These are phyloP conservation scores for Fusarium sp. DNA, from an alignment of 2,329 filamentous ascomycete genomes.

Conservation along the genomic window DNA sequence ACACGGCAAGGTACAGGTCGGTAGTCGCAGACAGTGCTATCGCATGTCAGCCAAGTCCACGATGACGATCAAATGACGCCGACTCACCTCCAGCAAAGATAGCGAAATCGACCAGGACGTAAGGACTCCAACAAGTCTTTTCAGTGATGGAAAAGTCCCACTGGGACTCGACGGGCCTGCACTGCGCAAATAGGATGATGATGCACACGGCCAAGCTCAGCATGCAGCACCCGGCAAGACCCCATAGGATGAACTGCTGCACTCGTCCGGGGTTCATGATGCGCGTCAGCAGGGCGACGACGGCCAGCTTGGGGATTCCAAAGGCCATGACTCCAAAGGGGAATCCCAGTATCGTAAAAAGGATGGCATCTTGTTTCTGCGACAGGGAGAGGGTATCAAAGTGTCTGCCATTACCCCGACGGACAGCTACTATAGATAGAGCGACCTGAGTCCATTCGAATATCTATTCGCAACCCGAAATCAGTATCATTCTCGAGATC, in stretches of 20 bases:
- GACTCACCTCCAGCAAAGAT: slow-evolving; percentile 54
- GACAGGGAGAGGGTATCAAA: slow-evolving; percentile 44
- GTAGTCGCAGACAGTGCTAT: slow-evolving; percentile 50
- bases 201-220: slow-evolving; percentile 50
- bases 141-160: slow-evolving; percentile 53
- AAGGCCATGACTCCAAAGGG: slow-evolving; percentile 54
- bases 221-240: slow-evolving; percentile 46
- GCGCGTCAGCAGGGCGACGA: slow-evolving; percentile 52
- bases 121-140: slow-evolving; percentile 49
- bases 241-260: slow-evolving; percentile 53
- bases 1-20: slow-evolving; percentile 58
- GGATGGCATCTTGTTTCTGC: slow-evolving; percentile 46
- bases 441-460: slow-evolving; percentile 49
- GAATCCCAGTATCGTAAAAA: slow-evolving; percentile 53
- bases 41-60: background rate
- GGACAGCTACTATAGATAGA: slow-evolving; percentile 50
- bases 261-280: slow-evolving; percentile 51
- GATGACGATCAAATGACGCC: accelerated
- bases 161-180: slow-evolving; percentile 51
- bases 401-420: slow-evolving; percentile 55
- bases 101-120: slow-evolving; percentile 53
- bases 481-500: background rate
- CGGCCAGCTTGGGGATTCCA: slow-evolving; percentile 55
- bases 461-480: slow-evolving; percentile 32
- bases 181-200: slow-evolving; percentile 56